Percentiles rank a stretch among this genome's conserved stretches.
phyloP scores from a whole-genome alignment of 306 rosid species.

The Astragalus glycyphyllos region DNA sequence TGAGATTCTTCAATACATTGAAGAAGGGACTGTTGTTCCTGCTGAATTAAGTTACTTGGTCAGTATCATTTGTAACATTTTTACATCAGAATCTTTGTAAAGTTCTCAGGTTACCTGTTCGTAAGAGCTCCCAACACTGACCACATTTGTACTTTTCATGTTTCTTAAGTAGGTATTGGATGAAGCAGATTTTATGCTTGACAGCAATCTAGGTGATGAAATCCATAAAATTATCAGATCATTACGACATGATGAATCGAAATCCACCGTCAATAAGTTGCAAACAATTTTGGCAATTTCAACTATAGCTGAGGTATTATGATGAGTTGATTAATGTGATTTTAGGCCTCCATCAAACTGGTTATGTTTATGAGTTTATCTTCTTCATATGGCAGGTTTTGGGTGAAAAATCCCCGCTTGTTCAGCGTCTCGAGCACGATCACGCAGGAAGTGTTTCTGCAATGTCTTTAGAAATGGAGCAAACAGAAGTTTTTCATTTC shows the following conservation, averaged over 20 bases:
- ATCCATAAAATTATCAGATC: conserved; percentile 68
- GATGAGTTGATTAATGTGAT: background rate
- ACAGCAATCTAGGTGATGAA: conserved; percentile 71
- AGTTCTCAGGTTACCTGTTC: background rate
- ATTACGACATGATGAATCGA: conserved; percentile 59
- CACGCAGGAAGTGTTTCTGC: conserved; percentile 55
- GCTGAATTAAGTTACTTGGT: conserved; percentile 83
- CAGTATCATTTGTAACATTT: conserved; percentile 29
- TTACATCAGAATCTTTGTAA: conserved; percentile 2
- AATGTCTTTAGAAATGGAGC: conserved; percentile 54
- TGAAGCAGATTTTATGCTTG: conserved; percentile 82
- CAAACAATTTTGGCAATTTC: conserved; percentile 86
- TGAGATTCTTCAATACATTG: conserved; percentile 82
- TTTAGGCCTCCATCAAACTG: conserved; percentile 7
- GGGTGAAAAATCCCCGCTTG: conserved; percentile 46
- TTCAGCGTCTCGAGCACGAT: conserved; percentile 44
- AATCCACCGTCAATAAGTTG: conserved; percentile 61
- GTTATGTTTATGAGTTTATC: conserved; percentile 36
- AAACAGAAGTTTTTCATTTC: conserved; percentile 46
- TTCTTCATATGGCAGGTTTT: conserved; percentile 51
- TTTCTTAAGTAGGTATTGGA: conserved; percentile 72
- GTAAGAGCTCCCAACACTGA: conserved; percentile 26
- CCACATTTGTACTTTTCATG: conserved; percentile 16
- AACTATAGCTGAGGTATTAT: conserved; percentile 70
- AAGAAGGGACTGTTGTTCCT: conserved; percentile 76